A percentile compares a stretch with the other conserved stretches of the same genome.
Conservation (phyloP, 768 basidiomycete species). For the Clathrus columnatus region DNA sequence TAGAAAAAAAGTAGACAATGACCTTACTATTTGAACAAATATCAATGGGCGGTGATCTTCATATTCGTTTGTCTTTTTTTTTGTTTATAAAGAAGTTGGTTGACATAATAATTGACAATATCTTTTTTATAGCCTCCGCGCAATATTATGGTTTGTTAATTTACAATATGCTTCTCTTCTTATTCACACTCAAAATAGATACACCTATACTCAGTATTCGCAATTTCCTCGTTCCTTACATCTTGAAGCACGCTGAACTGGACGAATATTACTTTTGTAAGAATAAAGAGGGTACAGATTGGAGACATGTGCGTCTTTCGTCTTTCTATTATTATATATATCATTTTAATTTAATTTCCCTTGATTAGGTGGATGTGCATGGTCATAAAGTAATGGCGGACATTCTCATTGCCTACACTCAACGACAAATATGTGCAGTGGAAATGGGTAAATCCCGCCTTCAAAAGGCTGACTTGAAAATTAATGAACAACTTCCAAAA, state of each 20-base stretch:
- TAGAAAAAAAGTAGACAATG: neutral
- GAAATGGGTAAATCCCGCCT: neutral
- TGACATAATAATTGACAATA: neutral
- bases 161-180: neutral
- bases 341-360: neutral
- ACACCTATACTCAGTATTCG: conserved; percentile 10
- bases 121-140: conserved; percentile 20
- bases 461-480: neutral
- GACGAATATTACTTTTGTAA: conserved; percentile 8
- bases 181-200: conserved; percentile 3
- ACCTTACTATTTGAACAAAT: neutral
- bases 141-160: conserved; percentile 24
- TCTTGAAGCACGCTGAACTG: conserved; percentile 3
- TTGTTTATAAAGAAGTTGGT: neutral
- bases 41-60: conserved; percentile 4
- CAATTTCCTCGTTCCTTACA: conserved; percentile 9
- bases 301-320: conserved; percentile 2
- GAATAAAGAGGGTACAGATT: neutral
- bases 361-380: neutral
- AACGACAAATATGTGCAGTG: conserved; percentile 11
- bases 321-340: neutral
- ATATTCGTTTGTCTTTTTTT: neutral
- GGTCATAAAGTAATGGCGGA: conserved; percentile 11
- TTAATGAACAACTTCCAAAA: neutral
- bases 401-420: conserved; percentile 6